Conservation (phyloP, 768 basidiomycete genomes). For the Mycena haematopus region DNA sequence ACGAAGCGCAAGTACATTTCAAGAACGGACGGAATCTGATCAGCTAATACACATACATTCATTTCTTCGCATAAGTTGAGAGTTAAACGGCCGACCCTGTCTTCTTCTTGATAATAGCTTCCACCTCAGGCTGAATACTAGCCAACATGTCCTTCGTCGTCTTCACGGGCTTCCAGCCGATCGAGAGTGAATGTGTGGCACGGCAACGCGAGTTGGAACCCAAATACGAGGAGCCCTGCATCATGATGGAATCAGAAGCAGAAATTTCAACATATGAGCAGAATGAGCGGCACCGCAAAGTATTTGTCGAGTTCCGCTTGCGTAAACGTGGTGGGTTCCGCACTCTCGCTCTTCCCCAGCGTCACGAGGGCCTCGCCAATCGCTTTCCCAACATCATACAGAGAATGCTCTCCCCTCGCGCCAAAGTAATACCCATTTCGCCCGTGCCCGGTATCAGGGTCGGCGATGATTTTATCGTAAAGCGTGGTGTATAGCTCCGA, state of each 20-base stretch:
- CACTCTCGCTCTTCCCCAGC: conserved; percentile 42
- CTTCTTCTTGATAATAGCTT: conserved; percentile 6
- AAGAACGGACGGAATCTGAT: not conserved
- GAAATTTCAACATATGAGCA: not conserved
- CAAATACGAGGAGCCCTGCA: conserved; percentile 25
- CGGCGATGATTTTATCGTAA: conserved; percentile 44
- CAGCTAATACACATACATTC: not conserved
- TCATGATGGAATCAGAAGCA: not conserved
- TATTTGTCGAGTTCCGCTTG: conserved; percentile 53
- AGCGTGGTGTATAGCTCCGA: conserved; percentile 51
- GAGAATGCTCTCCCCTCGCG: conserved; percentile 54
- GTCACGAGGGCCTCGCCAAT: conserved; percentile 47
- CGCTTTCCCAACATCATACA: conserved; percentile 48
- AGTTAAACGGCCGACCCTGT: not conserved
- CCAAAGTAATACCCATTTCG: conserved; percentile 62
- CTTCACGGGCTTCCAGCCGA: conserved; percentile 38
- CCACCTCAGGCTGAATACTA: conserved; percentile 22
- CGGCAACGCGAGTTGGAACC: conserved; percentile 36
- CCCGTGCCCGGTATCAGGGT: conserved; percentile 46
- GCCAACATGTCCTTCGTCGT: conserved; percentile 30
- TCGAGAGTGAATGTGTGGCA: conserved; percentile 29
- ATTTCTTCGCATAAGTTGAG: not conserved
- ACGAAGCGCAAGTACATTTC: too few species aligned
- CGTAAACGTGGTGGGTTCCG: conserved; percentile 54
- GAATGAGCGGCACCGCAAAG: conserved; percentile 36